Conservation (phyloP, 169 alveolate genomes). For the Plasmodium coatneyi region DNA sequence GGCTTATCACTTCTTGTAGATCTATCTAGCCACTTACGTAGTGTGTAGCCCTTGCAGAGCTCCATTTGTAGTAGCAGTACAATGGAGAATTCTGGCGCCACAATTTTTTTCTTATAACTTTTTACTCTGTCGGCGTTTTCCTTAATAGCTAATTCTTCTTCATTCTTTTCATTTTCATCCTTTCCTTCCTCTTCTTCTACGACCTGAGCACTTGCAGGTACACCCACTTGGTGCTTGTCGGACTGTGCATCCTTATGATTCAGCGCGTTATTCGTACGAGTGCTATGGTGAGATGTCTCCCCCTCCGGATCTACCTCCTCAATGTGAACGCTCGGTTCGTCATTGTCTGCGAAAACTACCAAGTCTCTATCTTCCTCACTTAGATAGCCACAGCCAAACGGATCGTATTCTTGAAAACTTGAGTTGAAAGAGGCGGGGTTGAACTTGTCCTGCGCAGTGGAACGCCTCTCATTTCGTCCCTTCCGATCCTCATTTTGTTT, state of each 20-base stretch:
- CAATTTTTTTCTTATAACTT: constrained; percentile 70
- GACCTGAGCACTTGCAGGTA: background rate
- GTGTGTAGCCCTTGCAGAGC: constrained; percentile 89
- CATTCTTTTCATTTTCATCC: constrained; percentile 27
- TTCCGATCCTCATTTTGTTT: constrained; percentile 2
- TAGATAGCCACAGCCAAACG: constrained; percentile 64
- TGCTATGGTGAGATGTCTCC: background rate
- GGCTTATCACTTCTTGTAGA: constrained; percentile 80
- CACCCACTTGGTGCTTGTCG: background rate
- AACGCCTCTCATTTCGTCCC: background rate
- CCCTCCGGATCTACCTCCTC: background rate
- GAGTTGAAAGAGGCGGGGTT: constrained; percentile 8
- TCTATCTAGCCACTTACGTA: constrained; percentile 90
- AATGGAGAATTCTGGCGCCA: constrained; percentile 78
- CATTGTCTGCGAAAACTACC: constrained; percentile 73
- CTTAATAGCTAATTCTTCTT: constrained; percentile 52
- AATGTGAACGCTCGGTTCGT: constrained; percentile 2
- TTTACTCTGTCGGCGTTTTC: constrained; percentile 41
- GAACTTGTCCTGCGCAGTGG: background rate
- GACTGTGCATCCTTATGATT: background rate
- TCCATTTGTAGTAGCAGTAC: constrained; percentile 91
- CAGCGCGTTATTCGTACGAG: background rate
- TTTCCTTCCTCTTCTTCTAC: background rate
- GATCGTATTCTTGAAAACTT: constrained; percentile 71
- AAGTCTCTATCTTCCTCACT: constrained; percentile 73